phyloP scores from a whole-genome alignment of 495 filamentous ascomycete genomes.

The Annulohypoxylon nitens region DNA sequence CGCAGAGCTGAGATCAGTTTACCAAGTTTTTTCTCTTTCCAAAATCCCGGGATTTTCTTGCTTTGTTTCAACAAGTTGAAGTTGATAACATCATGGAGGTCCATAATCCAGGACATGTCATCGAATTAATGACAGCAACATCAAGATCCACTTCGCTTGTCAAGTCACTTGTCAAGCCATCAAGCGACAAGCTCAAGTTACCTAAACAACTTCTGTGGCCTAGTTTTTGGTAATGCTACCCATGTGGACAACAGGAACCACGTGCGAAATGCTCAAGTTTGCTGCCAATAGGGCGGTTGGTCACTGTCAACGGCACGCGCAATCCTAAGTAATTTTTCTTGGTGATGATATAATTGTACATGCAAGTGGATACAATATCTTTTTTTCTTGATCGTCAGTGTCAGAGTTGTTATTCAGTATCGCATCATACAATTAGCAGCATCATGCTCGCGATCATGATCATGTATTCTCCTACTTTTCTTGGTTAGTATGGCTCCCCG shows the following conservation, averaged over 20 bases:
- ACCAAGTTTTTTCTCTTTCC: conserved; percentile 17
- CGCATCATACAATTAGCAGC: background rate
- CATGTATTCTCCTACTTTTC: conserved; percentile 6
- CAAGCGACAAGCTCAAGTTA: no score
- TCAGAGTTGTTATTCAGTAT: conserved; percentile 1
- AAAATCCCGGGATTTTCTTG: conserved; percentile 25
- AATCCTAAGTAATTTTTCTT: background rate
- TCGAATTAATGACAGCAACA: background rate
- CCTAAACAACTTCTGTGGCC: background rate
- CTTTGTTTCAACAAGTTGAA: conserved; percentile 16
- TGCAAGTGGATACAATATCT: background rate
- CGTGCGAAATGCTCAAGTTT: background rate
- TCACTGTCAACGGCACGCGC: background rate
- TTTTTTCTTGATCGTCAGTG: background rate
- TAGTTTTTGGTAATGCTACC: background rate
- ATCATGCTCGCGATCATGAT: background rate
- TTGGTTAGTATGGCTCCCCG: background rate
- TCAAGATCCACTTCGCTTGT: background rate
- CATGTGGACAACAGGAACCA: background rate
- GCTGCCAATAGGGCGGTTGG: background rate
- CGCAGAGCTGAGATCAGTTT: conserved; percentile 12
- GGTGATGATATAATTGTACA: conserved; percentile 2
- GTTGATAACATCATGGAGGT: conserved; percentile 20
- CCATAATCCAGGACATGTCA: background rate
- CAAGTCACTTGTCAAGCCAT: background rate